Percentiles rank a stretch among this genome's conserved stretches.
Conservation (phyloP, 768 basidiomycete species). For the Hebeloma cylindrosporum region DNA sequence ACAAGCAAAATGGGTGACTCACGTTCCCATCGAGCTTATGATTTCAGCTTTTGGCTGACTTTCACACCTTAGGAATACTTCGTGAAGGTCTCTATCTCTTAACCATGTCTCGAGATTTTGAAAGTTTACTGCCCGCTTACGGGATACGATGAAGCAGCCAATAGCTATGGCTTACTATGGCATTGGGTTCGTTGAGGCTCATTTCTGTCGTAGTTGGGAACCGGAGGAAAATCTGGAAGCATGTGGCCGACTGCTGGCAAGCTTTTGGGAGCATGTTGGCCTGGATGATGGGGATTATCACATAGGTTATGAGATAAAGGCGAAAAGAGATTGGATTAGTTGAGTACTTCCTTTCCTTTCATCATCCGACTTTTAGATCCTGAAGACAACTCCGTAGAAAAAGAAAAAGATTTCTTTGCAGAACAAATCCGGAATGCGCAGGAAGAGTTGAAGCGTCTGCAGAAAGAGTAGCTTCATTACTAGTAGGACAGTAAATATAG, state of each 20-base stretch:
- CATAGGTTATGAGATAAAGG: constrained; percentile 43
- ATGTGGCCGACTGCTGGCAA: constrained; percentile 58
- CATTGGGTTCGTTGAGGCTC: too few relatives aligned
- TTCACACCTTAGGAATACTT: constrained; percentile 48
- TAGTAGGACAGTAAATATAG: too few relatives aligned
- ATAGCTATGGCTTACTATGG: too few relatives aligned
- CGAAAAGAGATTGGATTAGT: constrained; percentile 62
- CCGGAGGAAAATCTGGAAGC: constrained; percentile 56
- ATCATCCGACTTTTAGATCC: not conserved
- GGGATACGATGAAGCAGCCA: constrained; percentile 53
- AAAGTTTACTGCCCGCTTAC: constrained; percentile 13
- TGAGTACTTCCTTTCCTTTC: constrained; percentile 14
- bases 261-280: constrained; percentile 66
- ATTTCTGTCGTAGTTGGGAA: constrained; percentile 58
- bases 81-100: constrained; percentile 54
- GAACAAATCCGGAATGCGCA: constrained; percentile 25
- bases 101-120: not conserved
- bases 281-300: constrained; percentile 54
- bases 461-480: too few relatives aligned
- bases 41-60: not conserved
- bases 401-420: constrained; percentile 39
- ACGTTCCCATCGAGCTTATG: constrained; percentile 1
- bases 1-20: constrained; percentile 56
- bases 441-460: constrained; percentile 12
- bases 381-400: constrained; percentile 24